Conservation (phyloP, 2,329 filamentous ascomycete genomes). For the Purpureocillium lavendulum region DNA sequence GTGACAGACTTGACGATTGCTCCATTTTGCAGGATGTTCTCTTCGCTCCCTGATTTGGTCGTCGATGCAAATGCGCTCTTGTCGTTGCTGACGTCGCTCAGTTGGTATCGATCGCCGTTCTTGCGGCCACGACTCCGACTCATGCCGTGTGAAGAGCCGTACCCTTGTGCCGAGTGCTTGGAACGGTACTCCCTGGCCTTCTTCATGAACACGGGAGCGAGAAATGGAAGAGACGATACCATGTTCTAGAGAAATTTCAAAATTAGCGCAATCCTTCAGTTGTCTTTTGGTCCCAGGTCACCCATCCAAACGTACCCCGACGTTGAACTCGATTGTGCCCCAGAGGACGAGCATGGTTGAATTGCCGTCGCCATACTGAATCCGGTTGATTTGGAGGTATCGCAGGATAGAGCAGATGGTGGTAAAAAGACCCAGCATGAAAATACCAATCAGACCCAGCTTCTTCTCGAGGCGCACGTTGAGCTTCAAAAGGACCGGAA, state of each 20-base stretch:
- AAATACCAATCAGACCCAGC: conserved; percentile 40
- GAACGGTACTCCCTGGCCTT: conserved; percentile 33
- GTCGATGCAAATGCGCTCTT: conserved; percentile 18
- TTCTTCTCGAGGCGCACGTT: conserved; percentile 41
- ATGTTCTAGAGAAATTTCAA: no score
- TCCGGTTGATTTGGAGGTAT: conserved; percentile 40
- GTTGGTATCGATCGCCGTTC: conserved; percentile 24
- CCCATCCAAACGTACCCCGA: conserved; percentile 45
- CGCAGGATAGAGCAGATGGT: conserved; percentile 46
- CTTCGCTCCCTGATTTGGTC: conserved; percentile 24
- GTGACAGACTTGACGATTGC: conserved; percentile 33
- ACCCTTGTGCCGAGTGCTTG: conserved; percentile 22
- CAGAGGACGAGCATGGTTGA: conserved; percentile 48
- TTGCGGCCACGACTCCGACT: conserved; percentile 15
- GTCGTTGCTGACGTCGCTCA: conserved; percentile 26
- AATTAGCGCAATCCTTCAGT: no score
- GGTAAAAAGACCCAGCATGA: conserved; percentile 45
- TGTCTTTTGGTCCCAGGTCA: no score
- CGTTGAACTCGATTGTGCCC: conserved; percentile 50
- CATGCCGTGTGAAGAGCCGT: conserved; percentile 17
- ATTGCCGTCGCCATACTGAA: conserved; percentile 41
- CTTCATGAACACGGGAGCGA: conserved; percentile 32
- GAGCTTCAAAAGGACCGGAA: conserved; percentile 39
- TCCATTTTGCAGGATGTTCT: conserved; percentile 27
- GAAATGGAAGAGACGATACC: conserved; percentile 36